phyloP scores from a whole-genome alignment of 345 rosid genomes.

The Triadica sebifera region DNA sequence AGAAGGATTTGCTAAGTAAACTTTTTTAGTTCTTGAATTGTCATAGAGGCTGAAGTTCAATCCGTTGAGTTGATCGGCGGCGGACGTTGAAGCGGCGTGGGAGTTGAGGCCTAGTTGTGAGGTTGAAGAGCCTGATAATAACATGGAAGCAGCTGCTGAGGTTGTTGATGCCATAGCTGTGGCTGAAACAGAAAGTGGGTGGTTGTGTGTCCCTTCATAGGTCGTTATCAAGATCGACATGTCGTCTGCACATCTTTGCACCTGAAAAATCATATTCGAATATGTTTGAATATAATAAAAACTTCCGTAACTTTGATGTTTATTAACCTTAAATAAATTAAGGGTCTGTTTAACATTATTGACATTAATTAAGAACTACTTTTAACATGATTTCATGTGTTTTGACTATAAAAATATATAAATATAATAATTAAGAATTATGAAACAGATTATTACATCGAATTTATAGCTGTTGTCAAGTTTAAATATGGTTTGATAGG shows the following conservation, averaged over 20 bases:
- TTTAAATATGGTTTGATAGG: too few relatives aligned
- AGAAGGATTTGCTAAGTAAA: slow-evolving; percentile 38
- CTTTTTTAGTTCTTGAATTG: slow-evolving; percentile 42
- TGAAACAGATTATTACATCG: too few relatives aligned
- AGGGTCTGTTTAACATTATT: too few relatives aligned
- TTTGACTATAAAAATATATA: too few relatives aligned
- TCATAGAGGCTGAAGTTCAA: slow-evolving; percentile 45
- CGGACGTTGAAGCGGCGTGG: slow-evolving; percentile 19
- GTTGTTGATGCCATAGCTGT: slow-evolving; percentile 84
- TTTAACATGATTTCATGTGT: too few relatives aligned
- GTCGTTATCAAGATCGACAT: slow-evolving; percentile 74
- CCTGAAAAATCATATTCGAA: slow-evolving; percentile 32
- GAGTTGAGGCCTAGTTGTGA: slow-evolving; percentile 31
- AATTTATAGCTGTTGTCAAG: too few relatives aligned
- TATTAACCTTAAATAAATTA: too few relatives aligned
- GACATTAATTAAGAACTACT: too few relatives aligned
- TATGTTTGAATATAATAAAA: too few relatives aligned
- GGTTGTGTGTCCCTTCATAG: slow-evolving; percentile 78
- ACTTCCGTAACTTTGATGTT: too few relatives aligned
- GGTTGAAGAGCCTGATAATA: slow-evolving; percentile 64
- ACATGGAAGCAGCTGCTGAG: slow-evolving; percentile 78
- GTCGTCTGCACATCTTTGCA: slow-evolving; percentile 72
- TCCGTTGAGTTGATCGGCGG: slow-evolving; percentile 42
- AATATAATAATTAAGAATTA: too few relatives aligned
- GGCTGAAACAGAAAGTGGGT: slow-evolving; percentile 68